Evolutionary conservation across 768 basidiomycete genomes (phyloP).

Genomic region (Leucosporidium scottii): DNA sequence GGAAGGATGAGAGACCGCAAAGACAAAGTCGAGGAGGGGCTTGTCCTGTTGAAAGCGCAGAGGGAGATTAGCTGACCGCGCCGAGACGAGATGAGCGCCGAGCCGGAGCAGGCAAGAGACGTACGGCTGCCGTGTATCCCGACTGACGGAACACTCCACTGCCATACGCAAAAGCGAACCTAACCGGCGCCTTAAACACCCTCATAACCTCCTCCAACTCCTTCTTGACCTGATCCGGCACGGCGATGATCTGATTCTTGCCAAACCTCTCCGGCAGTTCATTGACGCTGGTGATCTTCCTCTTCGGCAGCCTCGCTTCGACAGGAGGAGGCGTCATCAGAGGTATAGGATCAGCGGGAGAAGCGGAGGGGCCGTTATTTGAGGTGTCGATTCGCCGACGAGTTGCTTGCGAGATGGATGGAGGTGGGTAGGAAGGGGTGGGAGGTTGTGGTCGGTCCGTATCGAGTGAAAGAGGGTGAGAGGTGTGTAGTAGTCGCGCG

Average conservation of each 20-base stretch:
- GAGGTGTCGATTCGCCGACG: slow-evolving; percentile 2
- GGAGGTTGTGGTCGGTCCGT: not conserved
- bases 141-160: slow-evolving; percentile 92
- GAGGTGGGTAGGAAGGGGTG: not conserved
- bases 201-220: slow-evolving; percentile 66
- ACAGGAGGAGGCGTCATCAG: slow-evolving; percentile 15
- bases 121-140: slow-evolving; percentile 51
- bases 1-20: slow-evolving; percentile 84
- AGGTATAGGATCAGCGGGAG: not conserved
- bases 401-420: slow-evolving; percentile 3
- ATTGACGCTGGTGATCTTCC: slow-evolving; percentile 22
- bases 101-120: not conserved
- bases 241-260: slow-evolving; percentile 28
- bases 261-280: slow-evolving; percentile 28
- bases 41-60: slow-evolving; percentile 36
- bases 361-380: not conserved
- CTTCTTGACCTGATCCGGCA: slow-evolving; percentile 19
- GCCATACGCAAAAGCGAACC: slow-evolving; percentile 96
- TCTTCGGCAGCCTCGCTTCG: not conserved
- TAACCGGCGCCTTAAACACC: slow-evolving; percentile 79
- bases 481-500: too few species aligned
- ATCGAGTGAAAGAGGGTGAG: slow-evolving; percentile 3
- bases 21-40: slow-evolving; percentile 94
- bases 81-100: not conserved
- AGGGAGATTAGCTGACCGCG: not conserved